Conservation (phyloP, 352 stramenopile species). For the Hyaloperonospora brassicae region DNA sequence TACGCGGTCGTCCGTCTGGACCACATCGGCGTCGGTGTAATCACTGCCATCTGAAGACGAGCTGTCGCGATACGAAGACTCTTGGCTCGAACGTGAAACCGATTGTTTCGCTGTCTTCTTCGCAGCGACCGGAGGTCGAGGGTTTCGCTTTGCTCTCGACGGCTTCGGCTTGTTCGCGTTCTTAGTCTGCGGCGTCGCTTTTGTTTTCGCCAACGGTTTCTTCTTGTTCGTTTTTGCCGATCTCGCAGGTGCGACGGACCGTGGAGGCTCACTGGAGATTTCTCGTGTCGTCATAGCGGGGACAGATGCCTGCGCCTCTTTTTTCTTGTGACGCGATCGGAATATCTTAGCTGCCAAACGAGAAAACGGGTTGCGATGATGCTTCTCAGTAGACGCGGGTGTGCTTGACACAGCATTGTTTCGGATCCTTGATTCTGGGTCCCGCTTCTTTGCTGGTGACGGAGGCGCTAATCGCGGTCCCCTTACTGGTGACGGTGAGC, state of each 20-base stretch:
- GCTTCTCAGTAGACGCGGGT: slow-evolving; percentile 8
- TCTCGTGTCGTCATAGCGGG: slow-evolving; percentile 4
- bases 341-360: slow-evolving; percentile 28
- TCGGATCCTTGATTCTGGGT: slow-evolving; percentile 13
- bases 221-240: slow-evolving; percentile 9
- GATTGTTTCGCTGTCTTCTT: slow-evolving; percentile 5
- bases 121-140: slow-evolving; percentile 1
- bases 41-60: slow-evolving; percentile 3
- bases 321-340: slow-evolving; percentile 19
- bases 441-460: slow-evolving; percentile 24
- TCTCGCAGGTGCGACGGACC: slow-evolving; percentile 1
- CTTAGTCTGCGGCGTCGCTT: slow-evolving; percentile 2
- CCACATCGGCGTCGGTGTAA: slow-evolving; percentile 1
- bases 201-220: slow-evolving; percentile 3
- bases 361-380: slow-evolving; percentile 25
- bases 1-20: slow-evolving; percentile 3
- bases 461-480: slow-evolving; percentile 1
- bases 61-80: slow-evolving; percentile 1
- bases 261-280: not conserved
- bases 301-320: slow-evolving; percentile 6
- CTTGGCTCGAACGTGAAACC: slow-evolving; percentile 3
- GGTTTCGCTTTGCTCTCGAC: slow-evolving; percentile 3
- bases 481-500: slow-evolving; percentile 17
- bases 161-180: slow-evolving; percentile 8
- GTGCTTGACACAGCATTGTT: not conserved